Percentiles rank a stretch among this genome's conserved stretches.
Conservation (phyloP, 805 yeast species). For the Myxozyma vanderwaltii region DNA sequence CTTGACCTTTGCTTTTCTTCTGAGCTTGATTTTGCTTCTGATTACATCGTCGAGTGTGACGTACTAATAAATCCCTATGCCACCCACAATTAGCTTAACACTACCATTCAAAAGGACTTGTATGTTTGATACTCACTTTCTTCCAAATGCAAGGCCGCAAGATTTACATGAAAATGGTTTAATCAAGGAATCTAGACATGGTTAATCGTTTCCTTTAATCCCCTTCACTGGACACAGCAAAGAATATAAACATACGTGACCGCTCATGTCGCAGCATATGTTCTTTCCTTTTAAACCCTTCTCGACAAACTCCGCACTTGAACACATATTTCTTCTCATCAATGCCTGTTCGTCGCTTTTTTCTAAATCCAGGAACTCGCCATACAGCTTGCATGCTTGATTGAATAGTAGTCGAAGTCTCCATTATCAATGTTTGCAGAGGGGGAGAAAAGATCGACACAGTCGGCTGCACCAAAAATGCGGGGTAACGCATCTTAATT, state of each 20-base stretch:
- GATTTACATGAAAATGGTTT: background rate
- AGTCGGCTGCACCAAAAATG: too few relatives aligned
- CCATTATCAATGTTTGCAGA: too few relatives aligned
- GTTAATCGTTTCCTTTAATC: too few relatives aligned
- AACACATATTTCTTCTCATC: background rate
- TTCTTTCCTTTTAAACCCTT: constrained; percentile 1
- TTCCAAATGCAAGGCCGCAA: constrained; percentile 1
- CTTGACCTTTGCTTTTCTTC: too few relatives aligned
- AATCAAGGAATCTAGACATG: background rate
- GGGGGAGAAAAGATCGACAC: too few relatives aligned
- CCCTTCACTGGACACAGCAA: too few relatives aligned
- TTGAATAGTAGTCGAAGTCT: background rate
- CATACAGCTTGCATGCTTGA: background rate
- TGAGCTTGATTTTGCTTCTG: too few relatives aligned
- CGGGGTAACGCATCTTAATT: too few relatives aligned
- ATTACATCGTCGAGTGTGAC: background rate
- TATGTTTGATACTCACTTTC: constrained; percentile 3
- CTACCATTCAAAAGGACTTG: too few relatives aligned
- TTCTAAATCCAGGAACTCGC: background rate
- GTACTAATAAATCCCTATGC: background rate
- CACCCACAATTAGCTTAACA: too few relatives aligned
- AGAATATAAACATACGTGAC: background rate
- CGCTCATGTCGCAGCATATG: constrained; percentile 2
- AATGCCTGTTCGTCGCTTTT: background rate
- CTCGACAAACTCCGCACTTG: background rate